Percentiles rank a stretch among this genome's conserved stretches.
Evolutionary conservation across 371 early-diverging fungal genomes (phyloP).

Genomic region (Apophysomyces sp.): DNA sequence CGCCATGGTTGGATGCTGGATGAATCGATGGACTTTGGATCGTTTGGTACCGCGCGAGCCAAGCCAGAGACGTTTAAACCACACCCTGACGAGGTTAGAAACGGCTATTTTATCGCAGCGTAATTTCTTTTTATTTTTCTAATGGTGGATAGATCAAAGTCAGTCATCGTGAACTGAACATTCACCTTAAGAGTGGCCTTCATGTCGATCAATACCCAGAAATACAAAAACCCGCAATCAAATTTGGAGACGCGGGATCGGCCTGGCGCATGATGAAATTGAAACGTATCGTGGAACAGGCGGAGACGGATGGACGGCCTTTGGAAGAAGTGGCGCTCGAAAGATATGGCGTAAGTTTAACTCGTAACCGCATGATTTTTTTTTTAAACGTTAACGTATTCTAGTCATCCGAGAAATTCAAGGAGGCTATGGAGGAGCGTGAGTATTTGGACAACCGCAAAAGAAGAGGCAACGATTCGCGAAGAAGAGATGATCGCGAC

Average conservation of each 20-base stretch:
- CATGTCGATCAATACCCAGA: conserved; percentile 49
- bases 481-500: conserved; percentile 7
- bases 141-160: conserved; percentile 35
- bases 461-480: conserved; percentile 8
- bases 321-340: conserved; percentile 73
- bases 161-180: conserved; percentile 55
- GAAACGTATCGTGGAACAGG: conserved; percentile 66
- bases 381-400: neutral
- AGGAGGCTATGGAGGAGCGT: conserved; percentile 69
- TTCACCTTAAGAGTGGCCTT: conserved; percentile 44
- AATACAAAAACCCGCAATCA: conserved; percentile 23
- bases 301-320: conserved; percentile 64
- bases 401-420: conserved; percentile 63
- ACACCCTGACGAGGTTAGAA: conserved; percentile 39
- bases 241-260: conserved; percentile 76
- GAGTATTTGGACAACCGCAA: conserved; percentile 58
- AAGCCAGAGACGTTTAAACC: conserved; percentile 31
- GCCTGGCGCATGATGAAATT: conserved; percentile 86
- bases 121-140: too few relatives aligned
- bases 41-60: conserved; percentile 28
- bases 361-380: neutral
- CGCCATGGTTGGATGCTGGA: conserved; percentile 52
- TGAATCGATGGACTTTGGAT: conserved; percentile 42
- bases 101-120: too few relatives aligned
- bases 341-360: conserved; percentile 57